phyloP scores from a whole-genome alignment of 2,329 filamentous ascomycete species.

The Scedosporium minutisporum region DNA sequence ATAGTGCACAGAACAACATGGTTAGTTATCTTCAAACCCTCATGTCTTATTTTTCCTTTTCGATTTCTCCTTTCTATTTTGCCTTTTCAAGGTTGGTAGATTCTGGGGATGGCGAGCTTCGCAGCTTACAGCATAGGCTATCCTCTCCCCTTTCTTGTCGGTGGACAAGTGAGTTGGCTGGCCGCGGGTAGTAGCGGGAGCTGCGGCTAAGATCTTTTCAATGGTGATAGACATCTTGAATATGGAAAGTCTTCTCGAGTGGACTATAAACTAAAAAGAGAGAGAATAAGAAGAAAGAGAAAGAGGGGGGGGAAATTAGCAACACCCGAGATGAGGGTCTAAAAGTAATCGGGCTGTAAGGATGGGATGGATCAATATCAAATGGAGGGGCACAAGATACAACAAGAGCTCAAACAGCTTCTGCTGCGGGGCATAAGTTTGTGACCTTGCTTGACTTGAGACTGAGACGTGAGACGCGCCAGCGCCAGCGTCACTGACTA shows the following conservation, averaged over 20 bases:
- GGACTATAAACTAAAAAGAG: neutral
- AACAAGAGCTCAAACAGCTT: too few relatives aligned
- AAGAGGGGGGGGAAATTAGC: neutral
- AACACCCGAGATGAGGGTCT: too few relatives aligned
- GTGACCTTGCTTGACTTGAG: too few relatives aligned
- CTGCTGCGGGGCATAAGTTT: too few relatives aligned
- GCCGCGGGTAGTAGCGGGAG: constrained; percentile 73
- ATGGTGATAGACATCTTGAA: constrained; percentile 42
- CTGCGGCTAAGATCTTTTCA: constrained; percentile 70
- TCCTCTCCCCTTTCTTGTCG: constrained; percentile 80
- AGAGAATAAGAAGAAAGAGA: neutral
- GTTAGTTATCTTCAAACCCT: too few relatives aligned
- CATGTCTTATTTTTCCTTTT: too few relatives aligned
- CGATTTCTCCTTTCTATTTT: too few relatives aligned
- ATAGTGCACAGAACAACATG: neutral
- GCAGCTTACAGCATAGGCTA: constrained; percentile 76
- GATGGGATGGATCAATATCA: too few relatives aligned
- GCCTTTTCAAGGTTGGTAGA: neutral
- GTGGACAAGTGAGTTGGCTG: constrained; percentile 81
- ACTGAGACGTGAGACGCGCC: too few relatives aligned
- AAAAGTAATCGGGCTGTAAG: too few relatives aligned
- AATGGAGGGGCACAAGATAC: too few relatives aligned
- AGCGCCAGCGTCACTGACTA: too few relatives aligned
- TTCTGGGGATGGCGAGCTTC: neutral
- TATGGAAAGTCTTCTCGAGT: neutral